Evolutionary conservation across 2,329 filamentous ascomycete genomes (phyloP).

Genomic region (Cytospora paraplurivora): DNA sequence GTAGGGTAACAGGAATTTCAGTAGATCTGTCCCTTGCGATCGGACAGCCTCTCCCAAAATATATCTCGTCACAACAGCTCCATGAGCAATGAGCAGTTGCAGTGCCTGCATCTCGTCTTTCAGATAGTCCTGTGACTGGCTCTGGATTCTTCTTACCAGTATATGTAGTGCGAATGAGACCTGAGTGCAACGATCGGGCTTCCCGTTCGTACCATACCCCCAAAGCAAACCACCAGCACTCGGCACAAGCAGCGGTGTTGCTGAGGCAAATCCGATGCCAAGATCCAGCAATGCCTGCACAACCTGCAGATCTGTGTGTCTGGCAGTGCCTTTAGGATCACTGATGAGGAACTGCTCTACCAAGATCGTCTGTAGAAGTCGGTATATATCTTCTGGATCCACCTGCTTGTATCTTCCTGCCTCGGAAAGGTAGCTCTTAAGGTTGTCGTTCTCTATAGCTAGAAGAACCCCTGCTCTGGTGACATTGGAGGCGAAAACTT

Average conservation of each 20-base stretch:
- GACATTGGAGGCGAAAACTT: background rate
- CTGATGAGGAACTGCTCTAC: background rate
- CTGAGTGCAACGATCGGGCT: too few species aligned
- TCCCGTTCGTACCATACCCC: too few species aligned
- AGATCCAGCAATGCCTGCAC: background rate
- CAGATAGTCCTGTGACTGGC: background rate
- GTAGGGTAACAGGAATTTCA: background rate
- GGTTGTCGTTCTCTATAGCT: background rate
- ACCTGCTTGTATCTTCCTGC: background rate
- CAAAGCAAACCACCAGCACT: too few species aligned
- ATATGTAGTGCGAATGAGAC: background rate
- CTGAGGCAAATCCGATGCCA: background rate
- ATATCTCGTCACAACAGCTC: background rate
- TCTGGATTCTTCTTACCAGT: background rate
- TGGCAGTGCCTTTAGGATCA: too few species aligned
- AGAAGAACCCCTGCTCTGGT: background rate
- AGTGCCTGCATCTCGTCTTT: background rate
- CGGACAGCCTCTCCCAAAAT: background rate
- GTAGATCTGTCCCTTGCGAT: background rate
- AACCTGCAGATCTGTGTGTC: background rate
- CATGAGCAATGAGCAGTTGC: background rate
- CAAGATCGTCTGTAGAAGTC: background rate
- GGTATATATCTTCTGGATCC: fast-evolving
- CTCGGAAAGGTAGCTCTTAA: background rate
- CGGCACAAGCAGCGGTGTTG: background rate